A percentile compares a stretch with the other conserved stretches of the same genome.
phyloP scores from a whole-genome alignment of 331 rosid species.

The Ulmus americana region DNA sequence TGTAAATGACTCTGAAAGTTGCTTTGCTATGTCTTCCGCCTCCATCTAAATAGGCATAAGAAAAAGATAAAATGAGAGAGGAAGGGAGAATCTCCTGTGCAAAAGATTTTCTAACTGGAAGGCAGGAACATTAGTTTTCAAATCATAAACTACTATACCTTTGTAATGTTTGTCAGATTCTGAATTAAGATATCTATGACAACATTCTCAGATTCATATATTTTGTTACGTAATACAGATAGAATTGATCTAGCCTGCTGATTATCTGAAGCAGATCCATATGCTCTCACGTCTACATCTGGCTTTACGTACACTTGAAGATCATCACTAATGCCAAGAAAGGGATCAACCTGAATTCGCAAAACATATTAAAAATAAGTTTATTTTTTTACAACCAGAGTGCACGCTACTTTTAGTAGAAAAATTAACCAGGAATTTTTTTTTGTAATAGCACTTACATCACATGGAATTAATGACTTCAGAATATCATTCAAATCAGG shows the following conservation, averaged over 20 bases:
- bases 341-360: slow-evolving; percentile 70
- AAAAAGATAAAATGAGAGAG: slow-evolving; percentile 16
- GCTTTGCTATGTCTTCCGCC: slow-evolving; percentile 46
- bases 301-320: slow-evolving; percentile 66
- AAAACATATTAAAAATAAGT: slow-evolving; percentile 8
- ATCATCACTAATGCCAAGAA: slow-evolving; percentile 67
- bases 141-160: slow-evolving; percentile 42
- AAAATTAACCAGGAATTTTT: neutral
- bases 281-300: slow-evolving; percentile 49
- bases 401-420: neutral
- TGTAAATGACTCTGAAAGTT: slow-evolving; percentile 60
- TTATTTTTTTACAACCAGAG: neutral
- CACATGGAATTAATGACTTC: slow-evolving; percentile 44
- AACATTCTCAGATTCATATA: slow-evolving; percentile 41
- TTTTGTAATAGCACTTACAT: slow-evolving; percentile 46
- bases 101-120: neutral
- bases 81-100: neutral
- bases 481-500: slow-evolving; percentile 64
- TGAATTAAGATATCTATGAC: slow-evolving; percentile 53
- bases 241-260: slow-evolving; percentile 53
- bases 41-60: slow-evolving; percentile 56
- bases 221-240: slow-evolving; percentile 49
- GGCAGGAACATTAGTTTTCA: neutral
- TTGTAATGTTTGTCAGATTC: slow-evolving; percentile 47
- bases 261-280: slow-evolving; percentile 62